Base-by-base conservation (phyloP, 2,329 filamentous ascomycete species). In the Neonectria faginata region DNA sequence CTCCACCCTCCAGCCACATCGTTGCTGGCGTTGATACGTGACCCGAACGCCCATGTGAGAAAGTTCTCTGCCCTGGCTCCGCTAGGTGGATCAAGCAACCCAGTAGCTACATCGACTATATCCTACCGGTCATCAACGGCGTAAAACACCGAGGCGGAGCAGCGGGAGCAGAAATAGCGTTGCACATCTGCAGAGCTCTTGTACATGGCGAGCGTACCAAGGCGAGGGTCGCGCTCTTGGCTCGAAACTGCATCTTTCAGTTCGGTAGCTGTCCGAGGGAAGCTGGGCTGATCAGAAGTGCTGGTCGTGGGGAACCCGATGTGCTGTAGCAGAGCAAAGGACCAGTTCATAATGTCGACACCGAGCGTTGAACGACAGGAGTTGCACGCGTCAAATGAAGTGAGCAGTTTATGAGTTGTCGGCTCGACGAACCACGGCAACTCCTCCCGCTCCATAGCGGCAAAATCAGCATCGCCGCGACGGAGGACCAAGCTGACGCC, bases 131-230 rank as follows among this genome's bases (percentile, higher is more conserved):
- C 71, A 16, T 83, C 79, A 0, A 70, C 70, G 0, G 79, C 77
- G 61, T 83, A 86, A 59, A 86, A 85, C 0, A 85, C 75, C 11
- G 68, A 74, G 0, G 84, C 83, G 0, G 82, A 83, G 72, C 84
- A 86, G 1, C 66, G 75, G 0, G 78, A 78, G 71, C 84, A 87
- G 64, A 83, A 85, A 63, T 84, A 86, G 1, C 84, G 74, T 60
- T 83, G 78, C 0, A 84, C 81, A 14, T 77, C 79, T 0, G 79
- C 72, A 0, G 82, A 84, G 52, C 82, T 85, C 9, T 70, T 67
- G 66, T 83, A 84, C 29, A 79, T 78, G 0, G 75, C 69, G 5
- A 86, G 74, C 0, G 81, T 85, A 0, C 83, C 83, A 11, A 82
- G 62, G 6, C 77, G 74, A 0, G 77, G 62, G 55, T 83, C 80